phyloP scores from a whole-genome alignment of 176 grass and related monocot genomes.

The Pontederia crassipes region DNA sequence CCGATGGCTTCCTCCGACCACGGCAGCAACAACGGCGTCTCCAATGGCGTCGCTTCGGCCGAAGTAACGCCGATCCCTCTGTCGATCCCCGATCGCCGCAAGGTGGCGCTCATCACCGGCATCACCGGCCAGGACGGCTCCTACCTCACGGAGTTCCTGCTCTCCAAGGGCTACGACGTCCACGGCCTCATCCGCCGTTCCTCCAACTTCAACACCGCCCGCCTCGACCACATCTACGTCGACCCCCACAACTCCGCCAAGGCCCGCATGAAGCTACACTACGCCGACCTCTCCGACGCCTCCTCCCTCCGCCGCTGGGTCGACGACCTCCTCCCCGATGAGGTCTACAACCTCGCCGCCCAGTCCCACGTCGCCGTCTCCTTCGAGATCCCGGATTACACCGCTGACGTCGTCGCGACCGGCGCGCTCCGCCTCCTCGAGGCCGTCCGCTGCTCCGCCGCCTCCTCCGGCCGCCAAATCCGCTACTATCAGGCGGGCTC shows the following conservation, averaged over 20 bases:
- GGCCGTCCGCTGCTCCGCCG: slow-evolving; percentile 61
- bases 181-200: slow-evolving; percentile 94
- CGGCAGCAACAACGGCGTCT: no score
- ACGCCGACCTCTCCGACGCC: slow-evolving; percentile 92
- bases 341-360: slow-evolving; percentile 98
- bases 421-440: slow-evolving; percentile 90
- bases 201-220: slow-evolving; percentile 98
- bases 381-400: slow-evolving; percentile 98
- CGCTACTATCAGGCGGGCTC: slow-evolving; percentile 96
- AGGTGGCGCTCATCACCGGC: slow-evolving; percentile 81
- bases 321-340: slow-evolving; percentile 72
- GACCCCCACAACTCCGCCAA: slow-evolving; percentile 67
- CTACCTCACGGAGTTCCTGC: slow-evolving; percentile 87
- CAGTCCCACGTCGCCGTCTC: slow-evolving; percentile 96
- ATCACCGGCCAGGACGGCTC: slow-evolving; percentile 98
- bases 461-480: slow-evolving; percentile 4
- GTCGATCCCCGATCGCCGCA: slow-evolving; percentile 34
- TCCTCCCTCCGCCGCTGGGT: slow-evolving; percentile 91
- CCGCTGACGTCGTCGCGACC: slow-evolving; percentile 83
- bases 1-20: no score
- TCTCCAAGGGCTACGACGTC: slow-evolving; percentile 86
- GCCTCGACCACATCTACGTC: slow-evolving; percentile 92
- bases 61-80: neutral
- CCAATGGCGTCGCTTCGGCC: neutral
- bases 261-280: slow-evolving; percentile 90